Evolutionary conservation across 805 yeast species (phyloP), one percentile per base, ranked within the genome.

Genomic region (Kuraishia piskuri): DNA sequence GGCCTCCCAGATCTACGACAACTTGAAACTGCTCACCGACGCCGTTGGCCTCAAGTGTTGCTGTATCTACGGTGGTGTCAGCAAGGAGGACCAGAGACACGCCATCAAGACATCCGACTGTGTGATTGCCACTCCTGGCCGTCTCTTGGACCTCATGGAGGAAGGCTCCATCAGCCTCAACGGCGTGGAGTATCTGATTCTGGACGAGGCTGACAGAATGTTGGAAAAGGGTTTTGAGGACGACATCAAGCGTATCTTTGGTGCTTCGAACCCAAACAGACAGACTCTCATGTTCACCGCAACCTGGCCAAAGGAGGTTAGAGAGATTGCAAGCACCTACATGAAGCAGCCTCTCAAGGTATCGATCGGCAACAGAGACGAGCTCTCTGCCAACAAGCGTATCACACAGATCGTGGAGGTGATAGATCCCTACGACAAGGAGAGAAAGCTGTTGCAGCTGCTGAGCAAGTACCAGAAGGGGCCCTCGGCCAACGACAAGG

Each of bases 281-380:
- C 98, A 92, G 71, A 94, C 99, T 0, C 77, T 94, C 58, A 94
- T 94, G 98, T 94, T 94, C 72, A 92, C 99, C 9, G 99, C 99
- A n/a, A 94, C 99, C 1, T 94, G 99, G 99, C 99, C 99, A n/a
- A 88, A 88, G 62, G 96, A 92, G 72, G 98, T 94, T 37, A 84
- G 98, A 65, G 95, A 90, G 58, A 77, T 94, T 57, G 99, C 99
- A 8, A 66, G 83, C 20, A 79, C 86, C 6, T 94, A 86, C 70
- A 88, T 94, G 96, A 80, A 78, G 22, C 59, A 68, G 25, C 96
- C 97, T n/a, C 89, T 90, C 50, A 90, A 88, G 69, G 88, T 94
- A 46, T 84, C 94, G 47, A 87, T 94, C 65, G 99, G 99, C 63
- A 87, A 94, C 68, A 82, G 95, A 59, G 97, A 92, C 66, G 98